phyloP scores from a whole-genome alignment of 2,329 filamentous ascomycete genomes.

The Calonectria naviculata region DNA sequence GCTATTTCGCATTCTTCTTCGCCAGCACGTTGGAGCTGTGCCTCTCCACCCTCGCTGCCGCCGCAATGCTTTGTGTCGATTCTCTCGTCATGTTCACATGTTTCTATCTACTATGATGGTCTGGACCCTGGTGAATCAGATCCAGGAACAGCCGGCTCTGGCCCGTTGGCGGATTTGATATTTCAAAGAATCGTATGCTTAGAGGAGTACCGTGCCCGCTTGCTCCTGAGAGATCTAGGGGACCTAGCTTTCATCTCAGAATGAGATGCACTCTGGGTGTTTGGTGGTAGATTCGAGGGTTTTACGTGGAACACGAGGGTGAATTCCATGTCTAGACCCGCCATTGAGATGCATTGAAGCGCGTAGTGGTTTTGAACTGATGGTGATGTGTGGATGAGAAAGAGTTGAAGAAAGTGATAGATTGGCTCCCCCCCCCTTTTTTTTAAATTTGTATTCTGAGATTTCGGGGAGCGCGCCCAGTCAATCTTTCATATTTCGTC shows the following conservation, averaged over 20 bases:
- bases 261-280: not conserved
- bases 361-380: not conserved
- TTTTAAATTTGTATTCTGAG: not conserved
- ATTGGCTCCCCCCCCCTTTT: not conserved
- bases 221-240: not conserved
- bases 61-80: not conserved
- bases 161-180: not conserved
- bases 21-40: not conserved
- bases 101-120: not conserved
- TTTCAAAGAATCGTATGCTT: conserved; percentile 18
- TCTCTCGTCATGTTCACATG: conserved; percentile 7
- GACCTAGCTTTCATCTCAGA: not conserved
- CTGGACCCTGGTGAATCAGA: not conserved
- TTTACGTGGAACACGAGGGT: not conserved
- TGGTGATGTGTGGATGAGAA: not conserved
- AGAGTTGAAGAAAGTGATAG: too few species aligned
- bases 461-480: not conserved
- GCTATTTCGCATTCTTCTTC: conserved; percentile 18
- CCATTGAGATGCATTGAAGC: not conserved
- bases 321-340: not conserved
- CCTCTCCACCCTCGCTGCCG: not conserved
- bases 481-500: not conserved
- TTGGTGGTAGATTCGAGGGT: not conserved
- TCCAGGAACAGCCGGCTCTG: not conserved
- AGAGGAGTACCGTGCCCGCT: not conserved